Base-by-base conservation (phyloP, 2,329 filamentous ascomycete species). In the Ophiocordyceps sinensis region DNA sequence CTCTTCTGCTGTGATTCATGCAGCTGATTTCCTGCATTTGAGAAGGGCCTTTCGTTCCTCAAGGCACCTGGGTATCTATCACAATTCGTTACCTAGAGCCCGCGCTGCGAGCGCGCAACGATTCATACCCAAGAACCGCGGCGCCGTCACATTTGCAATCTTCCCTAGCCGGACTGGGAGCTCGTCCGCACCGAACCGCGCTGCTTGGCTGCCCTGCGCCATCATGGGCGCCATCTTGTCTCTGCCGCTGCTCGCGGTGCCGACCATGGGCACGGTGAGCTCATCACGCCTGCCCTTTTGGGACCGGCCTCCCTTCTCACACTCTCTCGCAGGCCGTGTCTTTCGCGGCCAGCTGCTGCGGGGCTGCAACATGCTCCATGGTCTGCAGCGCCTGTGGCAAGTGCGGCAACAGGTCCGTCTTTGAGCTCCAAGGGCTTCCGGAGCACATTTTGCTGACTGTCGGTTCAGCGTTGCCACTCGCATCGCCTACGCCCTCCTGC, bases 301-400 rank as follows among this genome's bases (percentile, higher is more conserved):
- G 9, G 26, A 3, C 26, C 12, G 11, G 19, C 1, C 1, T 17
- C 2, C 17, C 11, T 37, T 11, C 19, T 37, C 11, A 43, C 36
- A 11, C 10, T 43, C 37, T 28, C 37, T 41, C 45, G 51, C 55
- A 88, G 85, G 53, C 93, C 47, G 59, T 85, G 50, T 86, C 83
- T 36, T 79, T 87, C 51, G 82, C 70, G 47, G 86, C 83, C 47
- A 95, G 87, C 54, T 98, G 91, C 66, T 98, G 91, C 60, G 91
- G 91, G 57, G 91, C 91, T 26, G 88, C 91, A 37, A 95, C 91
- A 40, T 96, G 89, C 65, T 94, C 87, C 52, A 89, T 91, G 60
- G 82, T 96, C 38, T 96, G 88, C 67, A 91, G 84, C 59, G 85
- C 87, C 12, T 98, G 89, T 59, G 89, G 91, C 40, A 96, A 95